Percentiles rank a stretch among this genome's conserved stretches.
Evolutionary conservation across 371 early-diverging fungal species (phyloP).

Genomic region (Batrachochytrium dendrobatidis): DNA sequence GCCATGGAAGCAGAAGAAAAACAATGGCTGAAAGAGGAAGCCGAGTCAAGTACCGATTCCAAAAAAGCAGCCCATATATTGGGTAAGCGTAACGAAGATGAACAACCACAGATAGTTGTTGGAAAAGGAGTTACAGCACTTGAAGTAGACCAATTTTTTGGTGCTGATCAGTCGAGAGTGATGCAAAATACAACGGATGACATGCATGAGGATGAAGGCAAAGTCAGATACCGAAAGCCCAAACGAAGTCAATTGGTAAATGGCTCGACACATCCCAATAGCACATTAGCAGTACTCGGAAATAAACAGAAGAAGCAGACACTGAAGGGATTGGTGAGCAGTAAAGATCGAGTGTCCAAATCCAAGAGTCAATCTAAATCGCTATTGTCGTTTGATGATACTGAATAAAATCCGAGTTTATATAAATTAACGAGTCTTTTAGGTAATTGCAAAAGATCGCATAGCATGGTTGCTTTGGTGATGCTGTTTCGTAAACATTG

Average conservation of each 20-base stretch:
- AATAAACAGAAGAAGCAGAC: constrained; percentile 11
- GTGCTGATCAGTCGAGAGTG: neutral
- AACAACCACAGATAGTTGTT: constrained; percentile 14
- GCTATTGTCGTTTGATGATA: constrained; percentile 19
- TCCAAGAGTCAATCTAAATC: too few species aligned
- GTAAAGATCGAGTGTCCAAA: too few species aligned
- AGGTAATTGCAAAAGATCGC: neutral
- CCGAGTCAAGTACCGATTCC: too few species aligned
- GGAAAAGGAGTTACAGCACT: constrained; percentile 13
- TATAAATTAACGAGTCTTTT: neutral
- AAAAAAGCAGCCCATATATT: neutral
- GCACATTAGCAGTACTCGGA: neutral
- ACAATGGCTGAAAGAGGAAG: too few species aligned
- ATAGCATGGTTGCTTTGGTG: neutral
- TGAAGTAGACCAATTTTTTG: constrained; percentile 11
- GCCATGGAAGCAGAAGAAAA: too few species aligned
- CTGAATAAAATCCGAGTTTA: too few species aligned
- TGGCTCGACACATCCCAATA: neutral
- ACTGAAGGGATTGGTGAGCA: constrained; percentile 5
- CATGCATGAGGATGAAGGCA: neutral
- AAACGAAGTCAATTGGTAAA: neutral
- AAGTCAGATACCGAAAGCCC: neutral
- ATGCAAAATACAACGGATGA: neutral
- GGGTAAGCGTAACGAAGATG: constrained; percentile 10
- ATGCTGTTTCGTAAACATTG: neutral